A percentile compares a stretch with the other conserved stretches of the same genome.
Conservation (phyloP, 2,329 filamentous ascomycete species). For the Trichoderma citrinoviride region DNA sequence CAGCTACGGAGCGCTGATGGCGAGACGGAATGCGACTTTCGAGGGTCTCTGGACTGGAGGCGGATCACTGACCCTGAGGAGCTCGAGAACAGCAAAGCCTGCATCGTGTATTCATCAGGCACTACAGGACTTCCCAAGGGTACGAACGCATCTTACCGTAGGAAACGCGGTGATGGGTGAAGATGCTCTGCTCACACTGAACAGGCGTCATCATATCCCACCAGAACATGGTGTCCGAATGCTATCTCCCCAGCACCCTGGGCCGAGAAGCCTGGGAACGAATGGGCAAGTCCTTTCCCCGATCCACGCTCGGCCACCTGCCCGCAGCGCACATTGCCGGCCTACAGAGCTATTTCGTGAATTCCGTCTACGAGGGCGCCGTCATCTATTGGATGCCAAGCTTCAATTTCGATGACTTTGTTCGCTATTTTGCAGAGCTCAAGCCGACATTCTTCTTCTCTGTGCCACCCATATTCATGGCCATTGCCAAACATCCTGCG, state of each 20-base stretch:
- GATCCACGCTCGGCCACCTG: conserved; percentile 42
- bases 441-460: conserved; percentile 55
- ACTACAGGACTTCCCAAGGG: conserved; percentile 50
- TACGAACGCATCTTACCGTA: conserved; percentile 1
- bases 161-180: neutral
- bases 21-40: conserved; percentile 29
- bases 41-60: conserved; percentile 49
- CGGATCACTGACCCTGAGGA: conserved; percentile 49
- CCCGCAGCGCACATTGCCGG: conserved; percentile 49
- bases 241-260: conserved; percentile 33
- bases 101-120: conserved; percentile 48
- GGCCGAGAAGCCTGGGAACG: conserved; percentile 32
- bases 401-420: conserved; percentile 57
- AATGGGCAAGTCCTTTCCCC: conserved; percentile 31
- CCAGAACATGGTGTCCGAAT: conserved; percentile 42
- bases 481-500: conserved; percentile 54
- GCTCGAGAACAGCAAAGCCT: conserved; percentile 43
- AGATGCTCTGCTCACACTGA: neutral
- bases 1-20: conserved; percentile 31
- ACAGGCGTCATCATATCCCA: conserved; percentile 45
- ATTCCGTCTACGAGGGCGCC: conserved; percentile 42
- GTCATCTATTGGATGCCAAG: conserved; percentile 61
- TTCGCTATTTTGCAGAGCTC: conserved; percentile 50
- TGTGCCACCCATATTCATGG: conserved; percentile 60
- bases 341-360: conserved; percentile 44